Base-by-base conservation (phyloP, 2,329 filamentous ascomycete species). In the Cytospora leucostoma region DNA sequence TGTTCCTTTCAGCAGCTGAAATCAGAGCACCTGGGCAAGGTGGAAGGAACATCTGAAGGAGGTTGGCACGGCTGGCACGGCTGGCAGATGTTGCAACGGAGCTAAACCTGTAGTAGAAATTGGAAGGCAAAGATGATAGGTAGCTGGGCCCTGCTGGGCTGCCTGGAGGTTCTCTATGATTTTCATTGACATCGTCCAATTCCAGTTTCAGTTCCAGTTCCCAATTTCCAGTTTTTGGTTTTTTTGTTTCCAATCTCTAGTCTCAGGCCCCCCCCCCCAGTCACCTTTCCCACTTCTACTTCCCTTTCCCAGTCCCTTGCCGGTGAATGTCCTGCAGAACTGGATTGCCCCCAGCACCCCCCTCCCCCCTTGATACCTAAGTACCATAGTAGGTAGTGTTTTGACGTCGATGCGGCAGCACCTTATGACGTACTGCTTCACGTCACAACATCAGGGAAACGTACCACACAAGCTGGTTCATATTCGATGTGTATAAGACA, bases 361-460 rank as follows among this genome's bases (percentile, higher is more conserved):
- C 35, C 21, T 38, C 38, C 15, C 32, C 52, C 52, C 59, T 56
- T 56, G 40, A 57, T 12, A 8, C 34, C 37, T 33, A 37, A 51
- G 37, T 50, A 27, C 27, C 27, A 27, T 27, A 27, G 27, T 27
- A 47, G 44, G n/a, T 47, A 47, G 44, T 58, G 38, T 62, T 59
- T 59, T 51, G 50, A 58, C 34, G 59, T 65, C 59, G 54, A 21
- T 61, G 59, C 59, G 51, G 54, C 47, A 37, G 21, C 49, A 55
- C 61, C 27, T 21, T 62, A 65, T 65, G 63, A 65, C 63, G 63
- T 65, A 65, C 37, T 62, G 54, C 55, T 51, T 55, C 52, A 64
- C 62, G 62, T 65, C 63, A 65, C 63, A 59, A 47, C 40, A 52
- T 38, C 59, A 37, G 55, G 53, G 51, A 56, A 51, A 57, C 58